Conservation (phyloP, 2,329 filamentous ascomycete genomes). For the Esteya vermicola region DNA sequence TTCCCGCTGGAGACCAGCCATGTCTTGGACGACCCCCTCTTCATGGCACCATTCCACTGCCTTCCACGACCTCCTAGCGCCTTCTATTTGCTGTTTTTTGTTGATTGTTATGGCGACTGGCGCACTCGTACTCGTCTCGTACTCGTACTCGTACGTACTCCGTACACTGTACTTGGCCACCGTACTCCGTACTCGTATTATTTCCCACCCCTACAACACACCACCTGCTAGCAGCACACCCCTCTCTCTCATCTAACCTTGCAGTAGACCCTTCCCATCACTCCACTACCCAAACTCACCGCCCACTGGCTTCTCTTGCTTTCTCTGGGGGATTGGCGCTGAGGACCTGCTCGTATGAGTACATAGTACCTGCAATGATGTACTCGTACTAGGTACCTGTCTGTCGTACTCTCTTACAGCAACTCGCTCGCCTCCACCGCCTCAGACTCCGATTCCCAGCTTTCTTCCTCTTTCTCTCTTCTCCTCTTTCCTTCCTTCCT, state of each 20-base stretch:
- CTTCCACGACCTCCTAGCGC: constrained; percentile 4
- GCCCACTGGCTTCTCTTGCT: constrained; percentile 2
- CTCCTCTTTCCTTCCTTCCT: constrained; percentile 16
- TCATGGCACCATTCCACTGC: constrained; percentile 1
- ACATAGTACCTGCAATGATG: too few relatives aligned
- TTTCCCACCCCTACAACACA: neutral
- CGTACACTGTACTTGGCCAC: constrained; percentile 1
- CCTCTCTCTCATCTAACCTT: neutral
- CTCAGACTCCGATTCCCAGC: constrained; percentile 8
- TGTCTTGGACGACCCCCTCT: neutral
- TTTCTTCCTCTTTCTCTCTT: constrained; percentile 14
- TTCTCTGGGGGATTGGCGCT: neutral
- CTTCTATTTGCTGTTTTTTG: neutral
- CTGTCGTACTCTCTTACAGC: neutral
- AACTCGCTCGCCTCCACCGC: neutral
- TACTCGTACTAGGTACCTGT: neutral
- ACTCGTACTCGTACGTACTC: too few relatives aligned
- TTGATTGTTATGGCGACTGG: neutral
- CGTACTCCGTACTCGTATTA: neutral
- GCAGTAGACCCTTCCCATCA: neutral
- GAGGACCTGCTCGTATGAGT: too few relatives aligned
- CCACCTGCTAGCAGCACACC: neutral
- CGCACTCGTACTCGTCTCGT: too few relatives aligned
- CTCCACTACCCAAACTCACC: constrained; percentile 4
- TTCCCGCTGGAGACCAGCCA: neutral